These are phyloP conservation scores for Mycena vulgaris DNA, from an alignment of 768 basidiomycete species.

Conservation along the genomic window DNA sequence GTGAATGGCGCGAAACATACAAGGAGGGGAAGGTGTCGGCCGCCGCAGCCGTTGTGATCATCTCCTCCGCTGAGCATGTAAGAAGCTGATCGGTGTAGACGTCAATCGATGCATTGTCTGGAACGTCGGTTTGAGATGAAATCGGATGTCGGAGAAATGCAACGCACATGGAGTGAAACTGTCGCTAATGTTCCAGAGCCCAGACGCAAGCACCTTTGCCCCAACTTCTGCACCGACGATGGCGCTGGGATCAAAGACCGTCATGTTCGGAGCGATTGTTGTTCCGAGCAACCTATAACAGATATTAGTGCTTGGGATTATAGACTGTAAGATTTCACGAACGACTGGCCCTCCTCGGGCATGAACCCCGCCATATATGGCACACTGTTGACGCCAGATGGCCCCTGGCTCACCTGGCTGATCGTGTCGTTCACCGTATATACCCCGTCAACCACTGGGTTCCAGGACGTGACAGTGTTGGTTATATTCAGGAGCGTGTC, in stretches of 20 bases:
- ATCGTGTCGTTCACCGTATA: slow-evolving; percentile 31
- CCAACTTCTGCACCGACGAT: slow-evolving; percentile 23
- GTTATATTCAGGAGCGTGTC: slow-evolving; percentile 37
- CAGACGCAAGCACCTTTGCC: slow-evolving; percentile 27
- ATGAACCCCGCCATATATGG: slow-evolving; percentile 37
- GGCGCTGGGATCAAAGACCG: slow-evolving; percentile 28
- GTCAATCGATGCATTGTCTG: slow-evolving; percentile 37
- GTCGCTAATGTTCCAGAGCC: slow-evolving; percentile 31
- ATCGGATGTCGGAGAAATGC: background rate
- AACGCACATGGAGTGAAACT: slow-evolving; percentile 35
- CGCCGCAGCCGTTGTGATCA: slow-evolving; percentile 30
- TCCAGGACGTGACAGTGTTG: slow-evolving; percentile 28
- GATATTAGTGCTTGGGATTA: background rate
- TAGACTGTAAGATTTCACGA: background rate
- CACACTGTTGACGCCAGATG: slow-evolving; percentile 36
- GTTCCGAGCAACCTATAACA: slow-evolving; percentile 24
- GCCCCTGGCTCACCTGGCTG: slow-evolving; percentile 31
- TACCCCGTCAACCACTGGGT: slow-evolving; percentile 32
- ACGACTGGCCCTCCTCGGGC: slow-evolving; percentile 42
- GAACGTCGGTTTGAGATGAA: background rate
- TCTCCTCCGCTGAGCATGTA: slow-evolving; percentile 35
- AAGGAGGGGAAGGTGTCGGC: slow-evolving; percentile 35
- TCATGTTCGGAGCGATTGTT: slow-evolving; percentile 33
- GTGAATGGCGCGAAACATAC: slow-evolving; percentile 9
- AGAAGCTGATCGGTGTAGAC: slow-evolving; percentile 30